phyloP scores from a whole-genome alignment of 1,139 yeast genomes.

The Yamadazyma sp. region DNA sequence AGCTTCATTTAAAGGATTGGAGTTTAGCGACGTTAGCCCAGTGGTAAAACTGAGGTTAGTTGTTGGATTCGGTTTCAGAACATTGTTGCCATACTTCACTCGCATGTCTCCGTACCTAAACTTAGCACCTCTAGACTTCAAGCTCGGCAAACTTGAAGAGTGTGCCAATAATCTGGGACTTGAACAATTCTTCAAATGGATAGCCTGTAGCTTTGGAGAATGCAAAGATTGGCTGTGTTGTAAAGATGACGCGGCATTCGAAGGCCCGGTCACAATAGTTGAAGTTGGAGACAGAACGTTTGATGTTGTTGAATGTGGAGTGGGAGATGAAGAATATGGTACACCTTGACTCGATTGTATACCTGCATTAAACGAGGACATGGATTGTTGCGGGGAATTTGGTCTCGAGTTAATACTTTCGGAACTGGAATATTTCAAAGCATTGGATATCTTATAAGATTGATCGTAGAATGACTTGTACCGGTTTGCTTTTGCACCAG shows the following conservation, averaged over 20 bases:
- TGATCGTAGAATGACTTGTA: constrained; percentile 54
- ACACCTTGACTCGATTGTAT: background rate
- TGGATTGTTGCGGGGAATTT: constrained; percentile 16
- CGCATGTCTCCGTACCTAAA: constrained; percentile 14
- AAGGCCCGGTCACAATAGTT: background rate
- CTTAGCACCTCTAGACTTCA: constrained; percentile 9
- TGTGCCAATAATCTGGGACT: constrained; percentile 28
- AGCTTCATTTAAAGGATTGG: background rate
- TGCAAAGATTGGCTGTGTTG: constrained; percentile 2
- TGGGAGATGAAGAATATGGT: constrained; percentile 1
- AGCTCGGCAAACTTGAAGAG: constrained; percentile 38
- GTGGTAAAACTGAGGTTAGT: background rate
- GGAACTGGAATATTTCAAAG: constrained; percentile 42
- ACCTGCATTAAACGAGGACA: constrained; percentile 1
- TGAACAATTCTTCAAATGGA: background rate
- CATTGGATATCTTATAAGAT: constrained; percentile 45
- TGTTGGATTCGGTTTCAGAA: background rate
- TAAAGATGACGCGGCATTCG: background rate
- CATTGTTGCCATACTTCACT: constrained; percentile 9
- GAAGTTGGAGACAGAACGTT: background rate
- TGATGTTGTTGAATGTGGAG: background rate
- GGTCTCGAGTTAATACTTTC: constrained; percentile 41
- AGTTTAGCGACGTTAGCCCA: background rate
- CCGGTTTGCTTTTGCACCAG: constrained; percentile 50
- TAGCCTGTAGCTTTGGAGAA: constrained; percentile 2